Conservation (phyloP, 208 protist species). For the Vickermania spadyakhi region DNA sequence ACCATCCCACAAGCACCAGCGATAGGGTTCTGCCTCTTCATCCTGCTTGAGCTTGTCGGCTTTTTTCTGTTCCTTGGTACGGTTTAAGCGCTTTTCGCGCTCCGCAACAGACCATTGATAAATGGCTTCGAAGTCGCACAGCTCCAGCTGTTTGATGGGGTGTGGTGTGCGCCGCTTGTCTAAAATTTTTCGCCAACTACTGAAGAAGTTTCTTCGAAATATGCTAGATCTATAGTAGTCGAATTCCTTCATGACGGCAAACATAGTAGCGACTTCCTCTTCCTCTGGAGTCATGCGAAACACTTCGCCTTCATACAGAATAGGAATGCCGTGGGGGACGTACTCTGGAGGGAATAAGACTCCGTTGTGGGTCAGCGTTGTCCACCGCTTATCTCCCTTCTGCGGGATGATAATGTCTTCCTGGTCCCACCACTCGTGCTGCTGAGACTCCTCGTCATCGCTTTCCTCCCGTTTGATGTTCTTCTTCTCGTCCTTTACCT, state of each 20-base stretch:
- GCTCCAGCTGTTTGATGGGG: conserved; percentile 90
- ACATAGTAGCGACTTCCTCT: conserved; percentile 99
- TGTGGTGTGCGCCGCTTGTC: conserved; percentile 61
- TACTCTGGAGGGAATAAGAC: conserved; percentile 97
- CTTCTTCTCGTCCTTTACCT: conserved; percentile 12
- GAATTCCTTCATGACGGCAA: conserved; percentile 88
- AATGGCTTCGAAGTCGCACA: conserved; percentile 96
- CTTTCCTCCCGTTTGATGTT: conserved; percentile 22
- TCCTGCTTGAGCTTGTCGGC: conserved; percentile 70
- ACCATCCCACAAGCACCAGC: conserved; percentile 92
- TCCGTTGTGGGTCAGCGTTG: conserved; percentile 95
- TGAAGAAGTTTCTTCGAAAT: conserved; percentile 98
- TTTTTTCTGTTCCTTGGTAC: conserved; percentile 94
- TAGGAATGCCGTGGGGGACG: conserved; percentile 92
- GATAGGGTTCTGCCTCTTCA: conserved; percentile 81
- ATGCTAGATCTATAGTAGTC: conserved; percentile 93
- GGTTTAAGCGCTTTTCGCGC: conserved; percentile 81
- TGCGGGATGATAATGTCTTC: conserved; percentile 53
- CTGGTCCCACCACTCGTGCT: conserved; percentile 82
- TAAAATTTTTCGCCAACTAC: conserved; percentile 88
- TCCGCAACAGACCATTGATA: conserved; percentile 84
- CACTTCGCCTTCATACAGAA: conserved; percentile 91
- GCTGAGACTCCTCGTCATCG: conserved; percentile 36
- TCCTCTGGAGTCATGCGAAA: conserved; percentile 91
- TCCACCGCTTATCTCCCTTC: conserved; percentile 88